Base-by-base conservation (phyloP, 225 moss, liverwort and hornwort species). In the Bryum argenteum region DNA sequence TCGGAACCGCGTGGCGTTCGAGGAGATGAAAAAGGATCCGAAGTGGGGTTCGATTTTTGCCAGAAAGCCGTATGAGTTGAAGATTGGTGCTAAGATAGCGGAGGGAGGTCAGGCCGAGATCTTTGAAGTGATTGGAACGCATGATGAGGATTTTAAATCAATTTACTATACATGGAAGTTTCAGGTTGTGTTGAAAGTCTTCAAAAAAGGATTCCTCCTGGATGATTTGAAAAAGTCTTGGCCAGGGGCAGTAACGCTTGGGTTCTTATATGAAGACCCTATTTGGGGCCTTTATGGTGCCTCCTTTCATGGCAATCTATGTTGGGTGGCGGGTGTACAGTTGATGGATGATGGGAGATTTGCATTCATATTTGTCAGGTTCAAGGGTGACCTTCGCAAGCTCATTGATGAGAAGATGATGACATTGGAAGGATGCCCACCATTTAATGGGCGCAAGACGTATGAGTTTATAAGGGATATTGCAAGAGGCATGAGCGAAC, bases 31-130 rank as follows among this genome's bases (percentile, higher is more conserved):
- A 23, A 3, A 59, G 9, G 39, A 67, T 40, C 0, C 3, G 0
- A n/a, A 3, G 3, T 74, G 74, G 74, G 22, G 58, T 39, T 1
- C 0, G 8, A 9, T 66, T 74, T 23, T 74, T 13, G 8, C 40
- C 21, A 57, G 9, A 66, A 1, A 37, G 18, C 0, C 10, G 0
- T 51, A 58, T 38, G 12, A 59, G 14, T 57, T 66, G 22, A 6
- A 66, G 17, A 40, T 67, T 0, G 38, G 8, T 14, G 17, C 0
- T 2, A 75, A 59, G 51, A 59, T 67, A 21, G 59, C 14, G 9
- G 59, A 67, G 19, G 64, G 37, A 57, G 37, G 65, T 2, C 73
- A 73, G 21, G 57, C 47, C 50, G 58, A 14, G 23, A 74, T 66
- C 14, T 64, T 72, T 64, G 74, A 24, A 75, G 59, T 40, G 10